Evolutionary conservation across 768 basidiomycete genomes (phyloP).

Genomic region (Crassisporium funariophilum): DNA sequence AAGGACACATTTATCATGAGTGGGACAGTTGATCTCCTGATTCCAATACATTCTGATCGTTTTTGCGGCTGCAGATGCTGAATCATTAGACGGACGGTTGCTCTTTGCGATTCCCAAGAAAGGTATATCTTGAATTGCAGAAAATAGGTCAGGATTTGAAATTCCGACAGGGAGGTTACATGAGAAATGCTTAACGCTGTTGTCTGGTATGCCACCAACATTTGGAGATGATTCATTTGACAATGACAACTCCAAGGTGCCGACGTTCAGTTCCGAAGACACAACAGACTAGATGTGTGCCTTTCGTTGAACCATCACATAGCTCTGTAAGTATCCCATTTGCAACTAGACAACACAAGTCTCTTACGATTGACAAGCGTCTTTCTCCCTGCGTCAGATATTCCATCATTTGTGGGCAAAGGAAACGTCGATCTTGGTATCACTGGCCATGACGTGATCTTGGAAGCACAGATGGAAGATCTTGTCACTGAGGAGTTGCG

Average conservation of each 20-base stretch:
- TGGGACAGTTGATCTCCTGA: constrained; percentile 10
- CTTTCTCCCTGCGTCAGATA: constrained; percentile 95
- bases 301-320: constrained; percentile 93
- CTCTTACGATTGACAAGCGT: constrained; percentile 54
- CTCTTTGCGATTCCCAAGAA: constrained; percentile 98
- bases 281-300: constrained; percentile 87
- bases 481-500: constrained; percentile 79
- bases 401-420: constrained; percentile 97
- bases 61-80: constrained; percentile 50
- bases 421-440: constrained; percentile 97
- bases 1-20: constrained; percentile 20
- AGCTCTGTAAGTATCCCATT: constrained; percentile 69
- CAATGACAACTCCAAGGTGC: constrained; percentile 58
- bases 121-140: constrained; percentile 48
- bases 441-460: constrained; percentile 96
- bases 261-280: constrained; percentile 92
- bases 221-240: constrained; percentile 10
- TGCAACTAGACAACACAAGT: background rate
- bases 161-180: constrained; percentile 70
- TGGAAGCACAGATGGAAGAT: constrained; percentile 82
- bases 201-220: constrained; percentile 61
- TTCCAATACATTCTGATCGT: constrained; percentile 3
- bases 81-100: constrained; percentile 79
- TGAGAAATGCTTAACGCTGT: constrained; percentile 85
- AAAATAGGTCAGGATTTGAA: constrained; percentile 7